Evolutionary conservation across 169 alveolate genomes (phyloP), one percentile per base, ranked within the genome.

Genomic region (Plasmodium gonderi): DNA sequence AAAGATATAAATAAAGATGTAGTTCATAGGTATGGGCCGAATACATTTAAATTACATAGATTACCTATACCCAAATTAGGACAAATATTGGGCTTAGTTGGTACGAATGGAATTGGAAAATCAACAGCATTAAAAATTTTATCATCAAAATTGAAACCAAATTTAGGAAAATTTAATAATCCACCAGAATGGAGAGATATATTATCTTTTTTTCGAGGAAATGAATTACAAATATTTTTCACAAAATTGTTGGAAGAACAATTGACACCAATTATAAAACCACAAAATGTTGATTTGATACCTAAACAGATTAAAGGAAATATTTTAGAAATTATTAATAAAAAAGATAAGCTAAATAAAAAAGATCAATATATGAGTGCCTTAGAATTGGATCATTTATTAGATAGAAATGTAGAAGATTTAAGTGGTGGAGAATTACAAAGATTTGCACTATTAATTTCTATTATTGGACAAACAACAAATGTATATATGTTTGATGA

Each of bases 401-500:
- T 98, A 54, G 99, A 97, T 60, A 97, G 99, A 85, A 97, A 98
- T 83, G 97, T 99, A 38, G 96, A 97, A 29, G 98, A 98, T 36
- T 95, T 99, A 9, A 98, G 99, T 17, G 99, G 99, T 38, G 99
- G 99, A 26, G 99, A 99, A 94, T 95, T 99, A 44, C 99, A 99
- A 96, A 95, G 99, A 54, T 99, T 99, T 93, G 99, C 99, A 80
- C 97, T 99, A 31, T 96, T 99, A 29, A 99, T 98, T 47, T 98
- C 99, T 14, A 96, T 98, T n/a, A 96, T 98, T 68, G 93, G 93
- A 6, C 98, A 97, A 92, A 97, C 98, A 69, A 97, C 99, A 26
- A 98, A 98, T 79, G 99, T 99, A 54, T 98, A 97, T 89, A 99
- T 99, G 99, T 99, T 98, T 92, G 99, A 99, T 95, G 99, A 99